Percentiles rank a stretch among this genome's conserved stretches.
Conservation (phyloP, 2,329 filamentous ascomycete species). For the Sarocladium kiliense region DNA sequence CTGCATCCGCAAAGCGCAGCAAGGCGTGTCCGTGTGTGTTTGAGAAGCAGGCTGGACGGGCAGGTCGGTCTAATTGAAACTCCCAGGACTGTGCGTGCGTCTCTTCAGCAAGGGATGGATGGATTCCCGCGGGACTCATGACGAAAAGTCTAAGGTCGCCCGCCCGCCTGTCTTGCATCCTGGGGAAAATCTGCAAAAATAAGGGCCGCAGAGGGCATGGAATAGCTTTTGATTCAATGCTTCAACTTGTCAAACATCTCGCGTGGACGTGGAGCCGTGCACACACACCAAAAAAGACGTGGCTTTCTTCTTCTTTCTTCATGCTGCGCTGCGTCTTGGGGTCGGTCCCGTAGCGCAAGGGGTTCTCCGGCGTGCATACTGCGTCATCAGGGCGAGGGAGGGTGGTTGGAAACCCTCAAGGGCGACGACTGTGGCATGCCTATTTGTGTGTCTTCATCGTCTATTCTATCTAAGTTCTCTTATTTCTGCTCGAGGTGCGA, state of each 20-base stretch:
- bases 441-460: background rate
- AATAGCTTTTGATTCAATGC: constrained; percentile 1
- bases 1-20: too few relatives aligned
- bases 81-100: too few relatives aligned
- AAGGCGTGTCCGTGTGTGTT: too few relatives aligned
- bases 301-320: background rate
- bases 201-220: constrained; percentile 1
- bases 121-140: too few relatives aligned
- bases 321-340: background rate
- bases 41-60: too few relatives aligned
- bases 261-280: background rate
- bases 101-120: too few relatives aligned
- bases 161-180: too few relatives aligned
- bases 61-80: too few relatives aligned
- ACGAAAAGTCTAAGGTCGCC: too few relatives aligned
- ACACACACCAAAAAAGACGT: background rate
- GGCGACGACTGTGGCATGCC: background rate
- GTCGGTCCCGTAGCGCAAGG: background rate
- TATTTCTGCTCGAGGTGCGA: too few relatives aligned
- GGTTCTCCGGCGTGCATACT: background rate
- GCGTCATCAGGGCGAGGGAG: background rate
- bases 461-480: too few relatives aligned
- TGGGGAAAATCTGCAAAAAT: too few relatives aligned
- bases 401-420: background rate
- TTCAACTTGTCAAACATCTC: background rate